These are phyloP conservation scores for Penicillium cosmopolitanum DNA, from an alignment of 495 filamentous ascomycete genomes.

Conservation along the genomic window DNA sequence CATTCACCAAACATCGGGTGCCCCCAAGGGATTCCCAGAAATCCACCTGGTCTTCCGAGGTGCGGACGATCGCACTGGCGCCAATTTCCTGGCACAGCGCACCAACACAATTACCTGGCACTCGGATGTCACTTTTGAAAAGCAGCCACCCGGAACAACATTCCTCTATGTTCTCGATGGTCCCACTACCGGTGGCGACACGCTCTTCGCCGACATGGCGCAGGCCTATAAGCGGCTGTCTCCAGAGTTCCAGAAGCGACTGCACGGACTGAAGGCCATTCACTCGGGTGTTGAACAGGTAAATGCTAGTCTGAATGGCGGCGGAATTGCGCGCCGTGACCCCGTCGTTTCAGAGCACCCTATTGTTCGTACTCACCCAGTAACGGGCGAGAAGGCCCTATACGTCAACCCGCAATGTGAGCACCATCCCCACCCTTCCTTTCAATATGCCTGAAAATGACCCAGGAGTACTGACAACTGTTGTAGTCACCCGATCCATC, in stretches of 20 bases:
- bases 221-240: constrained; percentile 61
- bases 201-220: constrained; percentile 61
- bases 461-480: neutral
- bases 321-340: constrained; percentile 57
- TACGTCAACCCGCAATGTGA: constrained; percentile 87
- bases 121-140: constrained; percentile 66
- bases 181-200: constrained; percentile 66
- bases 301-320: constrained; percentile 49
- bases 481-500: constrained; percentile 58
- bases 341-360: constrained; percentile 60
- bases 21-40: constrained; percentile 61
- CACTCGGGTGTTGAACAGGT: constrained; percentile 62
- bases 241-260: constrained; percentile 56
- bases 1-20: constrained; percentile 64
- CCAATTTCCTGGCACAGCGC: constrained; percentile 54
- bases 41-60: constrained; percentile 65
- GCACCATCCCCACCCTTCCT: constrained; percentile 38
- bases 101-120: constrained; percentile 68
- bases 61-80: constrained; percentile 52
- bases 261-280: constrained; percentile 62
- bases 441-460: neutral
- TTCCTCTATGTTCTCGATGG: constrained; percentile 66
- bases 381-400: constrained; percentile 75
- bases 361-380: constrained; percentile 64
- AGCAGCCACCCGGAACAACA: constrained; percentile 67